Conservation (phyloP, 495 filamentous ascomycete genomes). For the Friedmanniomyces endolithicus region DNA sequence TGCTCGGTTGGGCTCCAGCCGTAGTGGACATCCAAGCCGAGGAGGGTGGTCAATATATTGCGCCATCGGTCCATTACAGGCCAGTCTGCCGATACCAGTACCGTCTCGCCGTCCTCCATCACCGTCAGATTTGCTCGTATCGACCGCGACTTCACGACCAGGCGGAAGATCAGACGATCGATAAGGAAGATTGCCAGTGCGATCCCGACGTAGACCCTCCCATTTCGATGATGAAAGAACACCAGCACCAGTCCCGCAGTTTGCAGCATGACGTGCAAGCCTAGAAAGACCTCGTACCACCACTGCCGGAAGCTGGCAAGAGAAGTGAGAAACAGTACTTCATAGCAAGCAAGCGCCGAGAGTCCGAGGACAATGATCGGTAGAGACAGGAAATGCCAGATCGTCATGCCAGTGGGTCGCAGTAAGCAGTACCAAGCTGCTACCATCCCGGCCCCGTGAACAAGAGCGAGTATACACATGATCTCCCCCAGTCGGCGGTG, state of each 20-base stretch:
- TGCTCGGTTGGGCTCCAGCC: slow-evolving; percentile 49
- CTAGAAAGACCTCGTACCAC: slow-evolving; percentile 49
- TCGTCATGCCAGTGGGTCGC: slow-evolving; percentile 30
- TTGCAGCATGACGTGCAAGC: slow-evolving; percentile 44
- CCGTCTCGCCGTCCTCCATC: slow-evolving; percentile 39
- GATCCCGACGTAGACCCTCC: slow-evolving; percentile 32
- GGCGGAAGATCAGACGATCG: slow-evolving; percentile 45
- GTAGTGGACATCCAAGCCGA: slow-evolving; percentile 26
- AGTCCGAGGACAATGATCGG: slow-evolving; percentile 36
- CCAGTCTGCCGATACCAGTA: slow-evolving; percentile 34
- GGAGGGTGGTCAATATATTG: not conserved
- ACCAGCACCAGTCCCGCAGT: slow-evolving; percentile 39
- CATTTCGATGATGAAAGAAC: slow-evolving; percentile 39
- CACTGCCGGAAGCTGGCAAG: slow-evolving; percentile 37
- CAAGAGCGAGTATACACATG: slow-evolving; percentile 34
- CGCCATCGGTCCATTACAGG: slow-evolving; percentile 1
- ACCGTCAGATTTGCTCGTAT: slow-evolving; percentile 36
- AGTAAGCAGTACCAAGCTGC: slow-evolving; percentile 36
- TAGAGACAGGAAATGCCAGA: slow-evolving; percentile 30
- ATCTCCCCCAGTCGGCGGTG: slow-evolving; percentile 43
- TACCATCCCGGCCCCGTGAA: slow-evolving; percentile 38
- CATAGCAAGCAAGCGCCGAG: slow-evolving; percentile 38
- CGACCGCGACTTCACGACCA: slow-evolving; percentile 34
- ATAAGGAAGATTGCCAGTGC: slow-evolving; percentile 43
- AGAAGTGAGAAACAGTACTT: slow-evolving; percentile 40